Conservation (phyloP, 495 filamentous ascomycete genomes). For the Amorphotheca resinae region DNA sequence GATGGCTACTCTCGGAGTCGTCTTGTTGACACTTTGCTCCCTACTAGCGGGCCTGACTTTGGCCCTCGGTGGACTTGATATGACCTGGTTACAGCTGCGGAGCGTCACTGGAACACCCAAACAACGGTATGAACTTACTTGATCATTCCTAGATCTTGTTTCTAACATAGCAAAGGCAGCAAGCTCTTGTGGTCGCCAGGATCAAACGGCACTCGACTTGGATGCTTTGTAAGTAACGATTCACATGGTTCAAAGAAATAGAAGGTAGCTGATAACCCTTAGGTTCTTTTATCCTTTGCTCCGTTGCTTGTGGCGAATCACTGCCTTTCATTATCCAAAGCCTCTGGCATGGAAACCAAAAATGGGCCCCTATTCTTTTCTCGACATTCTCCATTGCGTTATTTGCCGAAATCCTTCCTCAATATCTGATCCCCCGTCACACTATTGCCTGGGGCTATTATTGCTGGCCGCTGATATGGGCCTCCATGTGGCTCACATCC, state of each 20-base stretch:
- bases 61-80: slow-evolving; percentile 15
- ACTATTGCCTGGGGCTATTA: slow-evolving; percentile 15
- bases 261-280: not conserved
- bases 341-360: not conserved
- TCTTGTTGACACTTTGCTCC: slow-evolving; percentile 4
- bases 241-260: not conserved
- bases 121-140: slow-evolving; percentile 7
- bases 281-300: slow-evolving; percentile 17
- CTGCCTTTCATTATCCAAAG: slow-evolving; percentile 15
- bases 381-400: slow-evolving; percentile 11
- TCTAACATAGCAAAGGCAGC: slow-evolving; percentile 3
- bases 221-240: slow-evolving; percentile 16
- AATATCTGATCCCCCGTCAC: slow-evolving; percentile 14
- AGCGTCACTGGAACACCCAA: slow-evolving; percentile 15
- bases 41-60: slow-evolving; percentile 16
- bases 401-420: slow-evolving; percentile 14
- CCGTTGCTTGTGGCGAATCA: slow-evolving; percentile 9
- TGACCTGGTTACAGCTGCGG: slow-evolving; percentile 10
- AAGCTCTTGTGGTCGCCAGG: slow-evolving; percentile 5
- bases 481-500: slow-evolving; percentile 14
- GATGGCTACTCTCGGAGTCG: slow-evolving; percentile 4
- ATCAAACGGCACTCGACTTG: slow-evolving; percentile 13
- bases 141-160: not conserved
- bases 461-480: slow-evolving; percentile 15
- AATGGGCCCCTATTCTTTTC: slow-evolving; percentile 10